Evolutionary conservation across 306 rosid genomes (phyloP).

Genomic region (Ochetophila trinervis): DNA sequence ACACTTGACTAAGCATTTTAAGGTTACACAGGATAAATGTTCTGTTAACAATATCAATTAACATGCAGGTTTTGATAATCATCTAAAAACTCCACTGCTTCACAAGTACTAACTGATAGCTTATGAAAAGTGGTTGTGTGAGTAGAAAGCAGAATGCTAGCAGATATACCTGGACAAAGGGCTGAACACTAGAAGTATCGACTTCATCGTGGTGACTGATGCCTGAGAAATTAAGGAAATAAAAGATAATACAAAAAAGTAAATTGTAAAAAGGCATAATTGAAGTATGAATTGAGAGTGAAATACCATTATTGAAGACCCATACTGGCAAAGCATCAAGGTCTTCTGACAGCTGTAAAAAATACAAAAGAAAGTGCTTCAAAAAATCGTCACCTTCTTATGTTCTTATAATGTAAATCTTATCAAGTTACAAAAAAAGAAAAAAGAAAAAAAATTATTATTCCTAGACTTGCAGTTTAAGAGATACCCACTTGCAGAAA

Average conservation of each 20-base stretch:
- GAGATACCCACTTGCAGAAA: constrained; percentile 72
- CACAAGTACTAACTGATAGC: background rate
- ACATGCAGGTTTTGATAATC: no score
- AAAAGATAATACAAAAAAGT: background rate
- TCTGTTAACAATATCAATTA: no score
- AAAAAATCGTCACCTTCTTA: background rate
- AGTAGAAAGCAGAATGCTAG: background rate
- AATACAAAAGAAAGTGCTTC: background rate
- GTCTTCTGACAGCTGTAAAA: constrained; percentile 82
- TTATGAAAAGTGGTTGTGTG: background rate
- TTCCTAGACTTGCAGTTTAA: background rate
- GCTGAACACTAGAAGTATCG: constrained; percentile 42
- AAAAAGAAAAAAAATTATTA: no score
- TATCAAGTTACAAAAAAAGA: constrained; percentile 2
- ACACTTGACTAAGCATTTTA: background rate
- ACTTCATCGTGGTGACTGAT: constrained; percentile 83
- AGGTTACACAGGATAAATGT: background rate
- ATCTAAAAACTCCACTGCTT: background rate
- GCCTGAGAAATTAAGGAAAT: constrained; percentile 43
- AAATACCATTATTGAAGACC: constrained; percentile 93
- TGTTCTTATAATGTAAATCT: background rate
- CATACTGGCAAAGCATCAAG: constrained; percentile 75
- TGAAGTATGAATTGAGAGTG: constrained; percentile 10
- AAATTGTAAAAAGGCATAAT: constrained; percentile 1
- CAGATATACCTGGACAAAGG: constrained; percentile 67